Evolutionary conservation across 345 rosid genomes (phyloP), one percentile per base, ranked within the genome.

Genomic region (Citrus maxima): DNA sequence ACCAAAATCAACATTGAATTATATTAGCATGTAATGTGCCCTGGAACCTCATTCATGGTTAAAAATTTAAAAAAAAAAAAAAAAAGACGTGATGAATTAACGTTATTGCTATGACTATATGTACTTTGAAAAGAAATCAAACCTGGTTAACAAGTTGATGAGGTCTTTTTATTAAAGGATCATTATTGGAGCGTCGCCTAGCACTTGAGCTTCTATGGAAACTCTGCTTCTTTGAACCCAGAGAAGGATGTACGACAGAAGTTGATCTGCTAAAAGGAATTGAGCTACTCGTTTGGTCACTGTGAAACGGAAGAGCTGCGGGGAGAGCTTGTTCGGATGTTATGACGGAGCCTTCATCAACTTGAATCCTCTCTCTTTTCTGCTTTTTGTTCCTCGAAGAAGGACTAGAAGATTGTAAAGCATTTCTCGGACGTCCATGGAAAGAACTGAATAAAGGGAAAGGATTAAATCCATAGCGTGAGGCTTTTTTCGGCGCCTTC

Each of bases 141-240:
- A 84, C 88, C 85, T 81, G 82, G 51, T 66, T 76, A 70, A 77
- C 70, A 78, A 82, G 78, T 22, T 77, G 81, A 38, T 54, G 72
- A 66, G 82, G 74, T 42, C 27, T 46, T 46, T 3, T 73, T 2
- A 74, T 7, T 32, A 58, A 56, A 73, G 62, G 75, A 42, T 65
- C 82, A 35, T 56, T 21, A 70, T 10, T 65, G 55, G 83, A 80
- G 24, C 62, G 80, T 65, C 56, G 84, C 76, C 84, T 64, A 4
- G 88, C 46, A 13, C 85, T 85, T 4, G 76, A 84, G 72, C 88
- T 88, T 70, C 83, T 80, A 1, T 67, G 7, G n/a, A 82, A 37
- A 59, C 77, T 64, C 27, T 72, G 81, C 78, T 80, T 84, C 62
- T 74, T 70, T 16, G 76, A 60, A 42, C 73, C 79, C 1, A 37